Conservation (phyloP, 2,329 filamentous ascomycete genomes). For the Arthrinium phaeospermum region DNA sequence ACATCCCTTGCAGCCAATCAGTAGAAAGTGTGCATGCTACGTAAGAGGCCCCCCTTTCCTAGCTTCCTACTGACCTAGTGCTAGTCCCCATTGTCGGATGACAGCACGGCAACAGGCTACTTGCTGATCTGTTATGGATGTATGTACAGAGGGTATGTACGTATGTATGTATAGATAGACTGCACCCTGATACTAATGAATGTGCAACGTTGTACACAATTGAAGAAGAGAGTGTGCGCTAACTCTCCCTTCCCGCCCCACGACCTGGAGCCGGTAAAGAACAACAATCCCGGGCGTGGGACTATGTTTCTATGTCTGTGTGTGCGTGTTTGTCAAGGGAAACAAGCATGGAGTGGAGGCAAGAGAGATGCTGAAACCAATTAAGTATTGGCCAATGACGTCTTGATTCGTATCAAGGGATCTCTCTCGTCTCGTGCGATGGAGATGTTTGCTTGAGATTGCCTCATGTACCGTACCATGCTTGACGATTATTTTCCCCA, state of each 20-base stretch:
- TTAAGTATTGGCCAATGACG: neutral
- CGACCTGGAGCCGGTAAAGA: neutral
- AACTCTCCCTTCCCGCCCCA: neutral
- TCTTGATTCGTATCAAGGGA: neutral
- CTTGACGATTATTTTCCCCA: neutral
- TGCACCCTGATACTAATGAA: neutral
- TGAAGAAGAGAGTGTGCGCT: neutral
- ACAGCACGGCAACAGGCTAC: conserved; percentile 4
- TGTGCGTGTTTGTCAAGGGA: neutral
- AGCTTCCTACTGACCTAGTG: conserved; percentile 5
- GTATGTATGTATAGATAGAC: neutral
- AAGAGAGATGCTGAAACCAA: neutral
- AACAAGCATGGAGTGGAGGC: neutral
- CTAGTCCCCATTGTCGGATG: conserved; percentile 1
- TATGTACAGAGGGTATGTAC: neutral
- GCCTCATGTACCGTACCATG: neutral
- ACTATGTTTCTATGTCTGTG: no score
- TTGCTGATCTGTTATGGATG: neutral
- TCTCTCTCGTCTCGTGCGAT: conserved; percentile 1
- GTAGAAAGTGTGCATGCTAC: neutral
- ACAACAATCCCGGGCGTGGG: neutral
- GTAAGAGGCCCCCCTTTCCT: neutral
- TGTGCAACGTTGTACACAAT: neutral
- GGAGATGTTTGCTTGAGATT: conserved; percentile 4
- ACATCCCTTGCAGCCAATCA: conserved; percentile 9